These are phyloP conservation scores for Ceriops zippeliana DNA, from an alignment of 345 rosid genomes.

Conservation along the genomic window DNA sequence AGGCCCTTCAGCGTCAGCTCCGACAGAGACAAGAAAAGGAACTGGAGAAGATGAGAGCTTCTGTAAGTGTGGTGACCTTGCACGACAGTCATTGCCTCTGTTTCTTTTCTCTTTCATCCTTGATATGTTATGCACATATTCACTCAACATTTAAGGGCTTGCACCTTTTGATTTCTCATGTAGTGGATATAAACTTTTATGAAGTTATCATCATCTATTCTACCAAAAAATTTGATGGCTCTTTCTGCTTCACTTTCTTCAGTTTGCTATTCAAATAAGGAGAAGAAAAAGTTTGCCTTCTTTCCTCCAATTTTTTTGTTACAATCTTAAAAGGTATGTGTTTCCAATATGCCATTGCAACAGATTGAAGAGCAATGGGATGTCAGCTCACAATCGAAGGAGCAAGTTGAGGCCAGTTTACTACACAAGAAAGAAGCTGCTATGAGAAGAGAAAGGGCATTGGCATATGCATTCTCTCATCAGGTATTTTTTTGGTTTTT, in stretches of 20 bases:
- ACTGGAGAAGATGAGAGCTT: conserved; percentile 43
- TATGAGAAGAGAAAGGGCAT: conserved; percentile 84
- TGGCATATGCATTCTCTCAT: conserved; percentile 89
- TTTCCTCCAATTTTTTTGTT: too few species aligned
- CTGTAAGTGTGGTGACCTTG: conserved; percentile 26
- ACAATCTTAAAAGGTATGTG: background rate
- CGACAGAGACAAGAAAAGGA: conserved; percentile 58
- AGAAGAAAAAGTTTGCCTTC: too few species aligned
- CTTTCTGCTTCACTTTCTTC: too few species aligned
- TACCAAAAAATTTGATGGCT: too few species aligned
- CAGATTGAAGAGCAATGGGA: conserved; percentile 87
- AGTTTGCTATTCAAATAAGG: too few species aligned
- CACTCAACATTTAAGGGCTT: background rate
- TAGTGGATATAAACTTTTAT: background rate
- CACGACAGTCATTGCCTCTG: background rate
- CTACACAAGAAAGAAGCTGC: conserved; percentile 80
- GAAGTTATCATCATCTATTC: too few species aligned
- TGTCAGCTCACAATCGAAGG: conserved; percentile 81
- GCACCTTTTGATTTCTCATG: background rate
- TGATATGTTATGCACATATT: background rate
- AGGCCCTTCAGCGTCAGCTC: conserved; percentile 79
- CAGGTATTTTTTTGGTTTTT: conserved; percentile 51
- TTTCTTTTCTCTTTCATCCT: background rate
- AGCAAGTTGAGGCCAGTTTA: conserved; percentile 69
- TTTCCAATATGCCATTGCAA: conserved; percentile 8